phyloP scores from a whole-genome alignment of 441 rosid species.

The Aquilaria agallochum region DNA sequence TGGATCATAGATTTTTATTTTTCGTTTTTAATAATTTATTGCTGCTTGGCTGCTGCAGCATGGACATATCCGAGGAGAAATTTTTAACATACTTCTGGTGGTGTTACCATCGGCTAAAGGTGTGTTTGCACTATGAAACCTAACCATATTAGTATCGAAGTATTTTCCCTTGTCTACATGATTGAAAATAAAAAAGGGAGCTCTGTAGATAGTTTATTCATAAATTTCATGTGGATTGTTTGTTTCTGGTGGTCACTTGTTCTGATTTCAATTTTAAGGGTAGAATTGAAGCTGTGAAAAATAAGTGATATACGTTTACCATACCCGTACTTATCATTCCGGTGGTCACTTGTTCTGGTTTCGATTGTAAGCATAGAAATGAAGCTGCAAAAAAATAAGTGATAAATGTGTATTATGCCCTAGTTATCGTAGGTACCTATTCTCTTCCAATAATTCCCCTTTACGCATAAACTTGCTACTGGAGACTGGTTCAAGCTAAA shows the following conservation, averaged over 20 bases:
- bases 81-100: constrained; percentile 83
- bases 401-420: no score
- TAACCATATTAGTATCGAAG: background rate
- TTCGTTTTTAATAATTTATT: constrained; percentile 4
- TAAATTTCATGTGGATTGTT: background rate
- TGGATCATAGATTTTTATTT: background rate
- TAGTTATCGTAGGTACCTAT: no score
- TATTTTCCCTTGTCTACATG: background rate
- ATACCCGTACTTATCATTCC: background rate
- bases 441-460: no score
- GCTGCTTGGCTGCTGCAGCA: constrained; percentile 34
- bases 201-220: background rate
- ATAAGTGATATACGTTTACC: no score
- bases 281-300: background rate
- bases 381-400: background rate
- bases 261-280: background rate
- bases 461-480: no score
- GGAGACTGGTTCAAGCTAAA: no score
- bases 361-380: background rate
- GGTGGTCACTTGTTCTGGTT: background rate
- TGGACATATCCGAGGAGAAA: constrained; percentile 80
- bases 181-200: no score
- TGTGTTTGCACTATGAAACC: constrained; percentile 14
- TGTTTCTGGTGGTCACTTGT: constrained; percentile 1
- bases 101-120: constrained; percentile 79